These are phyloP conservation scores for Lachnellula arida DNA, from an alignment of 2,329 filamentous ascomycete genomes.

Conservation along the genomic window DNA sequence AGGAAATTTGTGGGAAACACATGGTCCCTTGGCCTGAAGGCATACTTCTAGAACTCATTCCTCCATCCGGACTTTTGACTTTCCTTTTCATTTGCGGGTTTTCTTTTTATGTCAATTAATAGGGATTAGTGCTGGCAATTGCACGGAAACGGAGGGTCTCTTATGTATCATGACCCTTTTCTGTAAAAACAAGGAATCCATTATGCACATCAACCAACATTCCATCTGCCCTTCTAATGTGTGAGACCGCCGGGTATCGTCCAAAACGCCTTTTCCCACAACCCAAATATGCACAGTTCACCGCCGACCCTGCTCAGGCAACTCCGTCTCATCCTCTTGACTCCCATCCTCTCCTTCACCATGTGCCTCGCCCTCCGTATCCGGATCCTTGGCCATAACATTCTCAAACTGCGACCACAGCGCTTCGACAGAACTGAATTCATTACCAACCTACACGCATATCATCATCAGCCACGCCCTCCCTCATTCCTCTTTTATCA, in stretches of 20 bases:
- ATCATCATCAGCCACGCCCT: background rate
- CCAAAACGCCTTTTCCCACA: slow-evolving; percentile 17
- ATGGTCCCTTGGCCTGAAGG: slow-evolving; percentile 13
- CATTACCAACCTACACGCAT: slow-evolving; percentile 74
- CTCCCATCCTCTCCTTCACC: slow-evolving; percentile 22
- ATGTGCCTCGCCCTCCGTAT: slow-evolving; percentile 31
- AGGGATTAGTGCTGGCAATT: slow-evolving; percentile 20
- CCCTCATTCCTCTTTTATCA: background rate
- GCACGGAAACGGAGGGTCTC: slow-evolving; percentile 22
- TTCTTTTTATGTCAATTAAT: slow-evolving; percentile 23
- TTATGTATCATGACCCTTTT: slow-evolving; percentile 31
- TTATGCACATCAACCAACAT: slow-evolving; percentile 10
- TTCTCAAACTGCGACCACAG: slow-evolving; percentile 97
- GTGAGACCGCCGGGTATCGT: slow-evolving; percentile 22
- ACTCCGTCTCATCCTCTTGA: slow-evolving; percentile 17
- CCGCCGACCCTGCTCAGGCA: slow-evolving; percentile 7
- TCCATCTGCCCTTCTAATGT: background rate
- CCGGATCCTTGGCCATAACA: slow-evolving; percentile 75
- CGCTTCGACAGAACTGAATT: slow-evolving; percentile 94
- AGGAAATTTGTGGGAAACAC: slow-evolving; percentile 19
- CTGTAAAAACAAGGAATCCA: slow-evolving; percentile 45
- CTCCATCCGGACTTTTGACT: slow-evolving; percentile 7
- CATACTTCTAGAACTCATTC: slow-evolving; percentile 19
- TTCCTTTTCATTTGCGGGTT: slow-evolving; percentile 11
- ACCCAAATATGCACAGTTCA: background rate